phyloP scores from a whole-genome alignment of 169 alveolate genomes.

The Plasmodium cynomolgi region DNA sequence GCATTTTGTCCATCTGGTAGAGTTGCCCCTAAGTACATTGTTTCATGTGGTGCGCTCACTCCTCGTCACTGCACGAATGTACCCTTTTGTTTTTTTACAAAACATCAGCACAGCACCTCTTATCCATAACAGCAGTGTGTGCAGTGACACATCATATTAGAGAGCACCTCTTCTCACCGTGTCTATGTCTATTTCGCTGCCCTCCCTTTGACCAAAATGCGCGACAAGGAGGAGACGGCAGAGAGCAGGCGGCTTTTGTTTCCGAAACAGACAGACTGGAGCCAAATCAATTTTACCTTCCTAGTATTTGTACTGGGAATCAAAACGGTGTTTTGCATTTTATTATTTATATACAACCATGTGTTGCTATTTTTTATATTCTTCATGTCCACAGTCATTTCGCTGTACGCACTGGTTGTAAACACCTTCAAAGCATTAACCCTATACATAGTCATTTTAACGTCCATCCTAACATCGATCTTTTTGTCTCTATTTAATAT shows the following conservation, averaged over 20 bases:
- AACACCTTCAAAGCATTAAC: conserved; percentile 37
- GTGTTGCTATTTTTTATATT: conserved; percentile 42
- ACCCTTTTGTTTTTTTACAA: not conserved
- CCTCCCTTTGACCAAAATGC: conserved; percentile 2
- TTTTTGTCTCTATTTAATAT: conserved; percentile 6
- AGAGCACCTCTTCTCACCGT: not conserved
- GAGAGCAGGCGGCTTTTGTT: not conserved
- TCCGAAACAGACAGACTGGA: conserved; percentile 21
- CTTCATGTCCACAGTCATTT: conserved; percentile 25
- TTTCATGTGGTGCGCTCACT: not conserved
- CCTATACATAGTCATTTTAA: conserved; percentile 31
- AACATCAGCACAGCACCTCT: not conserved
- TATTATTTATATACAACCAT: conserved; percentile 40
- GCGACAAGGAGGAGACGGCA: not conserved
- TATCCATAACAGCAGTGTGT: not conserved
- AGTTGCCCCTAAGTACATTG: not conserved
- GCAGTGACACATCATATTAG: not conserved
- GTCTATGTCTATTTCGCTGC: not conserved
- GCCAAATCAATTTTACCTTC: conserved; percentile 52
- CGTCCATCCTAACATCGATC: conserved; percentile 10
- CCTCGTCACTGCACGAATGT: not conserved
- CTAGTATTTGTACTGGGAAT: conserved; percentile 65
- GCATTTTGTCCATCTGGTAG: not conserved
- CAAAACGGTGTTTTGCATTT: conserved; percentile 56
- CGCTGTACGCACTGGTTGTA: conserved; percentile 35